phyloP scores from a whole-genome alignment of 2,329 filamentous ascomycete genomes.

The Pleurostoma richardsiae region DNA sequence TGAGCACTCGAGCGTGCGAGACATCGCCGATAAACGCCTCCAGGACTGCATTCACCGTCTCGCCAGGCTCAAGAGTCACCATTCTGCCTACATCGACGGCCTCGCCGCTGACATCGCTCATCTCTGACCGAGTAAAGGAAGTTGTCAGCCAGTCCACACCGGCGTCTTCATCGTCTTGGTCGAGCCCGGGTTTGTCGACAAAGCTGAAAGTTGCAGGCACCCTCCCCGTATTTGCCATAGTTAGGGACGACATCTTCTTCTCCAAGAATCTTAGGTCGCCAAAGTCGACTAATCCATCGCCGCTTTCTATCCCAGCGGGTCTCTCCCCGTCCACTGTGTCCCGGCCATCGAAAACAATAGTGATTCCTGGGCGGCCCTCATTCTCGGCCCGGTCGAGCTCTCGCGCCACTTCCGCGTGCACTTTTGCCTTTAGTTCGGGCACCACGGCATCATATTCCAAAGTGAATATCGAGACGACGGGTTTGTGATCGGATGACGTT shows the following conservation, averaged over 20 bases:
- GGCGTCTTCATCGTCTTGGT: constrained; percentile 26
- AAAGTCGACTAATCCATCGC: constrained; percentile 63
- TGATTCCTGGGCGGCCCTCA: constrained; percentile 76
- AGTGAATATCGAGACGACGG: constrained; percentile 75
- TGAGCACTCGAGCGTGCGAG: constrained; percentile 62
- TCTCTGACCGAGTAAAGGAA: constrained; percentile 51
- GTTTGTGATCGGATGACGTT: constrained; percentile 93
- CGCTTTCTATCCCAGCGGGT: constrained; percentile 27
- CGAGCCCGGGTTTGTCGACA: constrained; percentile 60
- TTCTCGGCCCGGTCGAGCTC: constrained; percentile 91
- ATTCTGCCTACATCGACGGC: constrained; percentile 30
- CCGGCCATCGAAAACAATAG: constrained; percentile 69
- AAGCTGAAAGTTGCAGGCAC: constrained; percentile 77
- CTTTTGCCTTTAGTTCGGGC: constrained; percentile 73
- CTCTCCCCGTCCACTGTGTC: constrained; percentile 23
- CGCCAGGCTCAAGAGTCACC: constrained; percentile 76
- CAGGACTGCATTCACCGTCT: constrained; percentile 68
- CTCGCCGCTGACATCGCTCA: constrained; percentile 20
- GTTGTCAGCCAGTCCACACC: constrained; percentile 67
- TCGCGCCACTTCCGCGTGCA: constrained; percentile 81
- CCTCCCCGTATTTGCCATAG: constrained; percentile 86
- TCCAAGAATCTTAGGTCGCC: constrained; percentile 68
- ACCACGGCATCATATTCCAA: constrained; percentile 84
- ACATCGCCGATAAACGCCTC: constrained; percentile 62
- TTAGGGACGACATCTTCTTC: constrained; percentile 62